Conservation (phyloP, 1,284 basidiomycete genomes). For the Agroathelia rolfsii region DNA sequence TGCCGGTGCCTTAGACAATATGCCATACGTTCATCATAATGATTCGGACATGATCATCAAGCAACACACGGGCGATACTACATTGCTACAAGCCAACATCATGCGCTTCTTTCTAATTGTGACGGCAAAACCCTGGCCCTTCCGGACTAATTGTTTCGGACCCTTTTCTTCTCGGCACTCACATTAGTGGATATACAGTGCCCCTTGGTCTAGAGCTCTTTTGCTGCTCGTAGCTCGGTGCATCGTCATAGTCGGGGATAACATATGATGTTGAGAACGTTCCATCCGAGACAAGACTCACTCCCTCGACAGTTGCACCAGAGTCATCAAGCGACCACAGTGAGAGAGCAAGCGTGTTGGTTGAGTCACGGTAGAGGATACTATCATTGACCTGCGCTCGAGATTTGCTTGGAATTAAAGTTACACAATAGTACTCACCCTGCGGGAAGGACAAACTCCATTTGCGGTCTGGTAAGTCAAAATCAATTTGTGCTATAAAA, state of each 20-base stretch:
- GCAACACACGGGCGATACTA: no score
- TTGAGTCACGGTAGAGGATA: constrained; percentile 28
- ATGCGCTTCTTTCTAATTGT: no score
- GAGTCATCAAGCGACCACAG: constrained; percentile 34
- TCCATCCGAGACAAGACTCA: constrained; percentile 32
- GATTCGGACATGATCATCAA: no score
- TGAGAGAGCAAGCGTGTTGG: constrained; percentile 35
- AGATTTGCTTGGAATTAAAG: background rate
- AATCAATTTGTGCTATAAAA: background rate
- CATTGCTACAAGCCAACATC: no score
- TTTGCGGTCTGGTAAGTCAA: constrained; percentile 28
- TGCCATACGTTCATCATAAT: no score
- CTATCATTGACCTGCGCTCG: constrained; percentile 14
- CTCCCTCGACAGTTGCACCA: constrained; percentile 31
- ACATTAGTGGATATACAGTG: no score
- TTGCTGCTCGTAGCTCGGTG: constrained; percentile 27
- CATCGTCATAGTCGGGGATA: constrained; percentile 25
- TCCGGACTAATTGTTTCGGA: no score
- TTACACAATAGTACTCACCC: constrained; percentile 21
- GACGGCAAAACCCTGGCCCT: no score
- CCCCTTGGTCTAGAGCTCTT: no score
- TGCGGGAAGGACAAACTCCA: constrained; percentile 35
- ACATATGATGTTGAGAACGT: constrained; percentile 26
- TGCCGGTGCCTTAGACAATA: no score
- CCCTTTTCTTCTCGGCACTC: no score